phyloP scores from a whole-genome alignment of 805 yeast species.

The Suhomyces prunicola region DNA sequence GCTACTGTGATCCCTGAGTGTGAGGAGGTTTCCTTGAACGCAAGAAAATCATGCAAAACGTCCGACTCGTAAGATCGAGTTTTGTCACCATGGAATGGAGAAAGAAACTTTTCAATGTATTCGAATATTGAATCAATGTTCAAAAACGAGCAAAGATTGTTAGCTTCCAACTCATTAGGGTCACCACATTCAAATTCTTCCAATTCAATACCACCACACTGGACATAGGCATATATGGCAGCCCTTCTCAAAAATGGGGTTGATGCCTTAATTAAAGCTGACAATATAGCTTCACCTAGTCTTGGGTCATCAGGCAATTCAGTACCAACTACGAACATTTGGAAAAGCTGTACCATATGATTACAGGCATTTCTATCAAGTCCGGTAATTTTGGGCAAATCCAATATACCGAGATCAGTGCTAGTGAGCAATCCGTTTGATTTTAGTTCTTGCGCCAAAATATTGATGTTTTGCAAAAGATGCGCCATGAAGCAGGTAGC shows the following conservation, averaged over 20 bases:
- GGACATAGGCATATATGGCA: constrained; percentile 52
- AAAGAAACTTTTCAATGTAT: neutral
- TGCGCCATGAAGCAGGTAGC: constrained; percentile 50
- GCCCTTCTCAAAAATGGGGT: constrained; percentile 66
- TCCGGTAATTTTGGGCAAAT: constrained; percentile 33
- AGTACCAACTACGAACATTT: neutral
- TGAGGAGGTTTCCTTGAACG: constrained; percentile 8
- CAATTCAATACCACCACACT: constrained; percentile 43
- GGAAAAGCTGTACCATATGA: constrained; percentile 22
- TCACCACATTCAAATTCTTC: constrained; percentile 12
- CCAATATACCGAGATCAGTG: constrained; percentile 26
- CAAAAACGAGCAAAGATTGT: constrained; percentile 49
- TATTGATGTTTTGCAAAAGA: constrained; percentile 44
- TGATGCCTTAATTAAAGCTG: constrained; percentile 53
- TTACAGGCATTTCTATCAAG: constrained; percentile 19
- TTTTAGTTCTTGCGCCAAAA: constrained; percentile 24
- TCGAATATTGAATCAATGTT: constrained; percentile 40
- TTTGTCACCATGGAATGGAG: constrained; percentile 1
- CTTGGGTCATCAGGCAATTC: constrained; percentile 12
- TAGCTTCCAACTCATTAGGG: constrained; percentile 46
- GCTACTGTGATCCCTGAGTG: constrained; percentile 10
- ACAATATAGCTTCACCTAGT: constrained; percentile 43
- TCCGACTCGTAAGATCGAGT: constrained; percentile 18
- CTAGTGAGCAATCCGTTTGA: constrained; percentile 23
- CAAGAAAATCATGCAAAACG: constrained; percentile 21